A percentile compares a stretch with the other conserved stretches of the same genome.
These are phyloP conservation scores for Blepharisma stoltei DNA, from an alignment of 73 alveolate species.

Conservation along the genomic window DNA sequence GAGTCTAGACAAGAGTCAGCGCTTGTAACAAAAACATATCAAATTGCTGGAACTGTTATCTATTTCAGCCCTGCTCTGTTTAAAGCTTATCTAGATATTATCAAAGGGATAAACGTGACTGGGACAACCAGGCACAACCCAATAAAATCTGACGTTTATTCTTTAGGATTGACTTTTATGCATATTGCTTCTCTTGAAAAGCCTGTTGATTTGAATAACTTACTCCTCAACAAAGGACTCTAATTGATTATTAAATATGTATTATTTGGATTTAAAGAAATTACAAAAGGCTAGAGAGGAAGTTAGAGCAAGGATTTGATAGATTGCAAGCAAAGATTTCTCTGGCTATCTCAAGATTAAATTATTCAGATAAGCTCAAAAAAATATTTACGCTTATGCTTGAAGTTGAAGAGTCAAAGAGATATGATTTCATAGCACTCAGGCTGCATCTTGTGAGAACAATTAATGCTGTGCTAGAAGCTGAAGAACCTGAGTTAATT, in stretches of 20 bases:
- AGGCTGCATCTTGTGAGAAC: neutral
- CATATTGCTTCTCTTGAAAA: constrained; percentile 17
- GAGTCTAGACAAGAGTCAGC: constrained; percentile 14
- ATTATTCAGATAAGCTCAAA: neutral
- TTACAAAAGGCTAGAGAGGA: no score
- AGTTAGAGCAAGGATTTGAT: neutral
- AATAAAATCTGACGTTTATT: constrained; percentile 24
- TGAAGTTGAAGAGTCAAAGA: constrained; percentile 6
- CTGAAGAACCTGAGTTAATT: no score
- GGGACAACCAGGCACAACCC: constrained; percentile 11
- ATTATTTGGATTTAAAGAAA: no score
- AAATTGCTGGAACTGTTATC: constrained; percentile 16
- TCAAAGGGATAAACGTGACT: constrained; percentile 7
- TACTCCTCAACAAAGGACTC: no score
- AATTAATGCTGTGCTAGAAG: no score
- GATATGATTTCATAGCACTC: neutral
- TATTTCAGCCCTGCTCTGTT: constrained; percentile 17
- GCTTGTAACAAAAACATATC: constrained; percentile 26
- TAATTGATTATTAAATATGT: no score
- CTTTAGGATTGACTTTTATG: constrained; percentile 6
- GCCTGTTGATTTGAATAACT: constrained; percentile 7
- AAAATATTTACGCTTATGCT: neutral
- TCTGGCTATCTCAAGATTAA: neutral
- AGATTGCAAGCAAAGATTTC: neutral
- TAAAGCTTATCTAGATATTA: constrained; percentile 21